Conservation (phyloP, 371 early-diverging fungal species). For the Coemansia sp. region DNA sequence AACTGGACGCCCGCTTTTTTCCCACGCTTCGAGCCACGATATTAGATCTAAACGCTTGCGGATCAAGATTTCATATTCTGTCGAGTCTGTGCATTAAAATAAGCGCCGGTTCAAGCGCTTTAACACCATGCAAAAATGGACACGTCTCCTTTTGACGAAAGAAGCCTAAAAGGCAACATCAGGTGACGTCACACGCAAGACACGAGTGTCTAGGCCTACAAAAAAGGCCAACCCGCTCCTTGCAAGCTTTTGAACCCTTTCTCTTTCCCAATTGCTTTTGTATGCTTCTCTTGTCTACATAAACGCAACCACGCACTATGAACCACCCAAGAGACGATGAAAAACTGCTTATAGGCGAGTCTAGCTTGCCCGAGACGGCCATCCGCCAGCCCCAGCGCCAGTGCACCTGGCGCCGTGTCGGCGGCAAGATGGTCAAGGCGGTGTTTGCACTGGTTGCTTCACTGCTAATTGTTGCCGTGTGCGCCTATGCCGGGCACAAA, state of each 20-base stretch:
- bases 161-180: background rate
- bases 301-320: background rate
- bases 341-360: slow-evolving; percentile 19
- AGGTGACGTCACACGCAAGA: slow-evolving; percentile 1
- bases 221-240: background rate
- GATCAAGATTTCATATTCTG: background rate
- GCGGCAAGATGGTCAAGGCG: background rate
- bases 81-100: background rate
- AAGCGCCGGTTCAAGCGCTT: too few species aligned
- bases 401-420: background rate
- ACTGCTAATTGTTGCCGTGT: background rate
- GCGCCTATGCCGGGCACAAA: background rate
- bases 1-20: background rate
- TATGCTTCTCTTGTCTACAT: background rate
- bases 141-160: background rate
- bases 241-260: background rate
- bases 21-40: background rate
- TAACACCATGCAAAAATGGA: background rate
- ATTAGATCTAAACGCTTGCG: too few species aligned
- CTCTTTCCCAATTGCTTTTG: background rate
- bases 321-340: slow-evolving; percentile 7
- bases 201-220: background rate
- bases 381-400: background rate
- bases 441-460: slow-evolving; percentile 1
- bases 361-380: background rate